Conservation (phyloP, 768 basidiomycete species). For the Leucocoprinus sp. region DNA sequence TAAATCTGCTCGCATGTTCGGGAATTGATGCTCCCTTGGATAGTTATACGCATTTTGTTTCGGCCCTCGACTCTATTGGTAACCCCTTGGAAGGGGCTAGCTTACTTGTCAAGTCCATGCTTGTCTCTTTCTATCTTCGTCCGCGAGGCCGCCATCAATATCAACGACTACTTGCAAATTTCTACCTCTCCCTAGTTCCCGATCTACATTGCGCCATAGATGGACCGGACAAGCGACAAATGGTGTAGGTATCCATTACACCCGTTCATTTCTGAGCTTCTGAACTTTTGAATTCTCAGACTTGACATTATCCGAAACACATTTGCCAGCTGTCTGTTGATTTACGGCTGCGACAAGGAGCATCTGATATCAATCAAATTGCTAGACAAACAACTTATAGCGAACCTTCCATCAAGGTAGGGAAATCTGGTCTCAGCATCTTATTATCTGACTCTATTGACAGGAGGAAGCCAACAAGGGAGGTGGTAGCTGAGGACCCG, state of each 20-base stretch:
- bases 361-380: constrained; percentile 38
- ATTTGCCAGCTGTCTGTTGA: constrained; percentile 48
- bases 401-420: constrained; percentile 29
- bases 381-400: constrained; percentile 38
- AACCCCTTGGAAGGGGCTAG: constrained; percentile 33
- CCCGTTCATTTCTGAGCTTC: neutral
- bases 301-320: constrained; percentile 52
- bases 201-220: constrained; percentile 31
- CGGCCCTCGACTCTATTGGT: constrained; percentile 29
- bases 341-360: constrained; percentile 58
- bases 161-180: constrained; percentile 37
- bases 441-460: neutral
- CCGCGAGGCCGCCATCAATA: constrained; percentile 53
- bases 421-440: neutral
- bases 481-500: constrained; percentile 41
- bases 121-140: constrained; percentile 54
- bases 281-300: constrained; percentile 17
- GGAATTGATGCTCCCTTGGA: constrained; percentile 54
- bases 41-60: constrained; percentile 40
- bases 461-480: constrained; percentile 44
- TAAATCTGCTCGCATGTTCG: constrained; percentile 52
- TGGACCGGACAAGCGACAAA: constrained; percentile 18
- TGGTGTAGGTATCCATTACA: constrained; percentile 38
- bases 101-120: constrained; percentile 43
- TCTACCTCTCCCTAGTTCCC: constrained; percentile 37